Base-by-base conservation (phyloP, 352 stramenopile genomes). In the Pythium folliculosum region DNA sequence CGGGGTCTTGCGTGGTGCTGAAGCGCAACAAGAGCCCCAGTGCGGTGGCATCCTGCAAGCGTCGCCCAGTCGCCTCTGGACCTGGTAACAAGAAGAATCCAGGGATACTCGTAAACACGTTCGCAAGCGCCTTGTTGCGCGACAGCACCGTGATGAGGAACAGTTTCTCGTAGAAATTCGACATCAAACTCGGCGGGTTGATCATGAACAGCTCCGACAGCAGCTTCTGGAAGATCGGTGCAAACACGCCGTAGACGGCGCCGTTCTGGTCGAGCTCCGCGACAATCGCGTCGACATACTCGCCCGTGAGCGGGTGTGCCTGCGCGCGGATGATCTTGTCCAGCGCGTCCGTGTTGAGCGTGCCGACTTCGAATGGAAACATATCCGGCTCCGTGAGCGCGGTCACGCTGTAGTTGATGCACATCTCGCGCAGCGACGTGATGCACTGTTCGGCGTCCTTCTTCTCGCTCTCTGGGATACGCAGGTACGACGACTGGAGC, bases 401-500 rank as follows among this genome's bases (percentile, higher is more conserved):
- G 10, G 88, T 96, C 3, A 88, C 84, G 57, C 82, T 92, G 71
- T 96, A 96, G 66, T 92, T 95, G 54, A 95, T 74, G 57, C 84
- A 92, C 83, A 92, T 92, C 49, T 90, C 82, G 3, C 73, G 73
- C 40, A 95, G 75, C 47, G 67, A 89, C 52, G 21, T 49, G 16
- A 93, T 63, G 69, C 78, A 89, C 22, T 84, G 60, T 38, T 87
- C 76, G 0, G 75, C 77, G 30, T 79, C 71, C 43, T 77, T 63
- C 51, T 92, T 91, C 57, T 89, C 82, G 1, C 71, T 69, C 4
- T 69, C 60, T 0, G 74, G 47, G 4, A 91, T 62, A 19, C 78
- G 73, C 19, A 91, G 32, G 60, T 87, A 90, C 30, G 81, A 77
- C 37, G 83, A 91, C 51, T 89, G 75, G 12, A 93, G 68, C 55